A percentile compares a stretch with the other conserved stretches of the same genome.
phyloP scores from a whole-genome alignment of 495 filamentous ascomycete genomes.

The Friedmanniomyces simplex region DNA sequence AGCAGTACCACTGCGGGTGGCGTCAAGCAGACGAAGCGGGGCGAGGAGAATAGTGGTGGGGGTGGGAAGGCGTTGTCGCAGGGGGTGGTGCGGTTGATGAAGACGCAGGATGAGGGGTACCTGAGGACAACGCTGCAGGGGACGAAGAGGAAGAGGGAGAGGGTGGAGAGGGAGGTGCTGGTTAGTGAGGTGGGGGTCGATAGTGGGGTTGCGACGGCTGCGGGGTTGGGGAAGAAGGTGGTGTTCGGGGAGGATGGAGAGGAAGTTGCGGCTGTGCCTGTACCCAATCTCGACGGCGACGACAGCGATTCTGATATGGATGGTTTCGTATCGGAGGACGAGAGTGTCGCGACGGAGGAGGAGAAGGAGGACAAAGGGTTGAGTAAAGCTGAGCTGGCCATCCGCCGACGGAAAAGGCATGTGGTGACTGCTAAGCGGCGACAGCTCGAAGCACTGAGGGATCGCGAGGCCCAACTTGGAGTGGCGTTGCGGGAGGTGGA shows the following conservation, averaged over 20 bases:
- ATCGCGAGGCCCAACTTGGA: constrained; percentile 58
- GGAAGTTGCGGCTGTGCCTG: constrained; percentile 27
- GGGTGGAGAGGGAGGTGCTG: constrained; percentile 44
- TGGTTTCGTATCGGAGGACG: constrained; percentile 29
- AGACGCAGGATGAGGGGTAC: constrained; percentile 93
- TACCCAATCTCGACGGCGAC: constrained; percentile 24
- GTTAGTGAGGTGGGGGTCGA: constrained; percentile 24
- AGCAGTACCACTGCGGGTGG: constrained; percentile 53
- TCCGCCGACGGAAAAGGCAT: constrained; percentile 41
- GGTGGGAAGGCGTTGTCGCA: constrained; percentile 34
- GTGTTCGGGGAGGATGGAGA: constrained; percentile 21
- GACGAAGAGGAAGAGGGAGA: constrained; percentile 49
- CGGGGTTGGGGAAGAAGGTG: constrained; percentile 25
- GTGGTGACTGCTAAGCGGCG: constrained; percentile 39
- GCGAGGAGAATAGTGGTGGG: constrained; percentile 9
- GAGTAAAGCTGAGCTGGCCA: constrained; percentile 36
- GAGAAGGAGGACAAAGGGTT: constrained; percentile 29
- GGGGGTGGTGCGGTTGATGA: constrained; percentile 74
- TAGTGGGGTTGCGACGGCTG: constrained; percentile 16
- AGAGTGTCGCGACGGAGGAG: constrained; percentile 21
- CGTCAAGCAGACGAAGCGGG: constrained; percentile 44
- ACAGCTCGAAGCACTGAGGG: constrained; percentile 54
- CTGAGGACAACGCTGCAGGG: constrained; percentile 56
- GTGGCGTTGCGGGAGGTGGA: constrained; percentile 69
- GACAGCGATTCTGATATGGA: constrained; percentile 36